Evolutionary conservation across 1,284 basidiomycete genomes (phyloP).

Genomic region (Pholiota adiposa): DNA sequence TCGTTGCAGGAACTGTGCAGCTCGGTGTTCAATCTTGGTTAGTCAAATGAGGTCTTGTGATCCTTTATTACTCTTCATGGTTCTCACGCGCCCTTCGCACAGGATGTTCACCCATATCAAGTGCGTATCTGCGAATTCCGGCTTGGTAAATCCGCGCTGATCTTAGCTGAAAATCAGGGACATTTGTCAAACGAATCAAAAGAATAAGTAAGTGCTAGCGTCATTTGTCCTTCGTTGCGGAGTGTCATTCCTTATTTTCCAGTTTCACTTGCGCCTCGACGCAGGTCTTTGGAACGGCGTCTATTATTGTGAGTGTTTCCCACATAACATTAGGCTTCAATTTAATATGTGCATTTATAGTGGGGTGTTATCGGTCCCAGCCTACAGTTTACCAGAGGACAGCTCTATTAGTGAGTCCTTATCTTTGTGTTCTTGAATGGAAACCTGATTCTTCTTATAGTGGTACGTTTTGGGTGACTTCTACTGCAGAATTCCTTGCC

Average conservation of each 20-base stretch:
- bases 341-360: constrained; percentile 22
- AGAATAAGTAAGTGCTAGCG: constrained; percentile 35
- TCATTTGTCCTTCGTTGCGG: neutral
- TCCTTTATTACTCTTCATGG: neutral
- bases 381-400: constrained; percentile 46
- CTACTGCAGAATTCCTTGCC: neutral
- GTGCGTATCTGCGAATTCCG: constrained; percentile 24
- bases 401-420: constrained; percentile 45
- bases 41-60: constrained; percentile 7
- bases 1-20: constrained; percentile 63
- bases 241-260: neutral
- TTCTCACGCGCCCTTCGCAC: neutral
- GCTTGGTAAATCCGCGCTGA: too few relatives aligned
- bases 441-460: constrained; percentile 19
- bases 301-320: constrained; percentile 40
- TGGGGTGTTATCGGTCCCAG: constrained; percentile 54
- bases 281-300: constrained; percentile 45
- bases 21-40: constrained; percentile 62
- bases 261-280: constrained; percentile 43
- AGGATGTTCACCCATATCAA: constrained; percentile 61
- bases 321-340: neutral
- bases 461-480: constrained; percentile 33
- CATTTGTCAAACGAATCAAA: constrained; percentile 48
- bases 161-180: constrained; percentile 32
- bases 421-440: neutral